Percentiles rank a stretch among this genome's conserved stretches.
These are phyloP conservation scores for Podaxis pistillaris DNA, from an alignment of 768 basidiomycete species.

Conservation along the genomic window DNA sequence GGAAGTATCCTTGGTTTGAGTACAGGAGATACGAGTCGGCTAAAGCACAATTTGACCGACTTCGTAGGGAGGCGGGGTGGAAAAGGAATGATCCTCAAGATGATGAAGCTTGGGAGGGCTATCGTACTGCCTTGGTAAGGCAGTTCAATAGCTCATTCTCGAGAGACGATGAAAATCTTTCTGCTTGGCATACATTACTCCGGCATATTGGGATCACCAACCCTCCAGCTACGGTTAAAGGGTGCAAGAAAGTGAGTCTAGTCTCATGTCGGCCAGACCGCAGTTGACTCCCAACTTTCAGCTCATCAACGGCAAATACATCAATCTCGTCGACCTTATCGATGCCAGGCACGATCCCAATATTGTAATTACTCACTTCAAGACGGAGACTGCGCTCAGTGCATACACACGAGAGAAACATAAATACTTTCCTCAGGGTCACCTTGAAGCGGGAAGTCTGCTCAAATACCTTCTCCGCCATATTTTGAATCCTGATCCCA, in stretches of 20 bases:
- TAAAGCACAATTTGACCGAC: constrained; percentile 23
- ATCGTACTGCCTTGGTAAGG: constrained; percentile 28
- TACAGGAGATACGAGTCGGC: not conserved
- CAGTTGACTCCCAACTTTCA: not conserved
- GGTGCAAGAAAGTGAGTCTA: constrained; percentile 2
- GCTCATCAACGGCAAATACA: constrained; percentile 12
- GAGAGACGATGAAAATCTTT: constrained; percentile 1
- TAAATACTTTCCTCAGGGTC: constrained; percentile 1
- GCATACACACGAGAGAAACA: constrained; percentile 2
- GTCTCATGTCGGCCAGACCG: too few relatives aligned
- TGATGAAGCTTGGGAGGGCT: constrained; percentile 18
- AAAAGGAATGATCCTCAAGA: not conserved
- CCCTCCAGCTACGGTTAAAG: constrained; percentile 3
- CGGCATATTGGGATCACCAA: not conserved
- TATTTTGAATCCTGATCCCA: not conserved
- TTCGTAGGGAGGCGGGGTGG: constrained; percentile 23
- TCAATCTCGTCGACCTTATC: constrained; percentile 17
- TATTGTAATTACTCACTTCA: not conserved
- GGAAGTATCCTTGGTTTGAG: not conserved
- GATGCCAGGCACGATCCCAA: not conserved
- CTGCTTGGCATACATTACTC: constrained; percentile 9
- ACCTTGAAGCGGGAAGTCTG: not conserved
- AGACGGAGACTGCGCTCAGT: not conserved
- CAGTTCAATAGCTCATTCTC: constrained; percentile 28
- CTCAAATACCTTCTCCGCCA: not conserved